phyloP scores from a whole-genome alignment of 768 basidiomycete species.

The Aureoboletus auriporus region DNA sequence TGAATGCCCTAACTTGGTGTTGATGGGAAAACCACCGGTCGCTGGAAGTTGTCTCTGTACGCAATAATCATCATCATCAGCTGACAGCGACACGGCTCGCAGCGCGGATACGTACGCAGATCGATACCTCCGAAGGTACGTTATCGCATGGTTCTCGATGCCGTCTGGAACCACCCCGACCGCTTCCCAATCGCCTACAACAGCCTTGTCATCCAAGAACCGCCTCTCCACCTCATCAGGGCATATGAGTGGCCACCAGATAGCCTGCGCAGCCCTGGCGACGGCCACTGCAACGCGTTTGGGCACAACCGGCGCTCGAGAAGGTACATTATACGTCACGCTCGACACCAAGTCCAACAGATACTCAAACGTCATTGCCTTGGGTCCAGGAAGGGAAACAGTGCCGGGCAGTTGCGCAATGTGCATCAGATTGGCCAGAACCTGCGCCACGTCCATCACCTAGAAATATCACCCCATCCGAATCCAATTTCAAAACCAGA shows the following conservation, averaged over 20 bases:
- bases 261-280: slow-evolving; percentile 56
- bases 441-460: slow-evolving; percentile 95
- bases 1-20: slow-evolving; percentile 35
- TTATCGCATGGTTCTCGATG: slow-evolving; percentile 86
- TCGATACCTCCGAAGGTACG: slow-evolving; percentile 85
- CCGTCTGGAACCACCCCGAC: slow-evolving; percentile 79
- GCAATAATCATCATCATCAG: slow-evolving; percentile 9
- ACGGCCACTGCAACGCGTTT: slow-evolving; percentile 63
- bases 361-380: slow-evolving; percentile 78
- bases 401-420: slow-evolving; percentile 62
- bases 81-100: not conserved
- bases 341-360: slow-evolving; percentile 73
- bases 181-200: slow-evolving; percentile 76
- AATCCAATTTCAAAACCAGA: slow-evolving; percentile 10
- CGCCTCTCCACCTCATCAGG: slow-evolving; percentile 90
- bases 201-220: slow-evolving; percentile 77
- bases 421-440: slow-evolving; percentile 70
- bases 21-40: slow-evolving; percentile 62
- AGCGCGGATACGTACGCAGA: slow-evolving; percentile 61
- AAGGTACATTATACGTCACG: slow-evolving; percentile 73
- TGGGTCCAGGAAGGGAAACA: slow-evolving; percentile 84
- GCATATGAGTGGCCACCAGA: slow-evolving; percentile 90
- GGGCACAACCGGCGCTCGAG: slow-evolving; percentile 71
- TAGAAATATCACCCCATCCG: slow-evolving; percentile 27
- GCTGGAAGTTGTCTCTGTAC: slow-evolving; percentile 61